Evolutionary conservation across 1,284 basidiomycete genomes (phyloP).

Genomic region (Irpex sp.): DNA sequence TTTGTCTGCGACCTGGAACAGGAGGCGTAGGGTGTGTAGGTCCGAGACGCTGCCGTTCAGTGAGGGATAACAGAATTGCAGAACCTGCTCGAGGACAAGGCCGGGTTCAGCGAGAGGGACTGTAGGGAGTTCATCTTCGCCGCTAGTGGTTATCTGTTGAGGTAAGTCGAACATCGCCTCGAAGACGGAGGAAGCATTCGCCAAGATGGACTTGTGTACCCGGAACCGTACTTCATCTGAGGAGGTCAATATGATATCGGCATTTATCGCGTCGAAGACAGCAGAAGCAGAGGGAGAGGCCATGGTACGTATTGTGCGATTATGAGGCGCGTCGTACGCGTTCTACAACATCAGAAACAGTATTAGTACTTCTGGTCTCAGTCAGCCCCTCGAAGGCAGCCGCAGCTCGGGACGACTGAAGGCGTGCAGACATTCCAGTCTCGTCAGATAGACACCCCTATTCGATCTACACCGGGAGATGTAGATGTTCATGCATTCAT

Average conservation of each 20-base stretch:
- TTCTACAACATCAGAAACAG: neutral
- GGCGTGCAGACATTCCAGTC: too few species aligned
- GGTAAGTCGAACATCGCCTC: constrained; percentile 6
- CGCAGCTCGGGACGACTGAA: too few species aligned
- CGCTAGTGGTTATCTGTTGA: neutral
- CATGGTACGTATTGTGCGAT: neutral
- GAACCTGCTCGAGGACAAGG: constrained; percentile 5
- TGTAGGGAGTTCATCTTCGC: neutral
- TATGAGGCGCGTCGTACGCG: neutral
- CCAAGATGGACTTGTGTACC: constrained; percentile 16
- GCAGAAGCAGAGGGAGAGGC: neutral
- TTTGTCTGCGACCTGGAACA: constrained; percentile 11
- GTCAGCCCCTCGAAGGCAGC: too few species aligned
- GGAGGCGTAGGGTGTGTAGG: neutral
- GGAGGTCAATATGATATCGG: constrained; percentile 29
- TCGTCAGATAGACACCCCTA: too few species aligned
- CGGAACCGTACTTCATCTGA: constrained; percentile 19
- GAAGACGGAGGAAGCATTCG: constrained; percentile 21
- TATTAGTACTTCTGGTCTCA: too few species aligned
- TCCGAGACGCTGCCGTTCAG: constrained; percentile 7
- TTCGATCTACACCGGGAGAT: too few species aligned
- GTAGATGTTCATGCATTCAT: too few species aligned
- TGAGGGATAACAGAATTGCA: constrained; percentile 9
- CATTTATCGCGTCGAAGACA: constrained; percentile 8
- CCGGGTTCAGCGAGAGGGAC: constrained; percentile 5